phyloP scores from a whole-genome alignment of 2,329 filamentous ascomycete genomes.

The Ploettnerulaceae sp. region DNA sequence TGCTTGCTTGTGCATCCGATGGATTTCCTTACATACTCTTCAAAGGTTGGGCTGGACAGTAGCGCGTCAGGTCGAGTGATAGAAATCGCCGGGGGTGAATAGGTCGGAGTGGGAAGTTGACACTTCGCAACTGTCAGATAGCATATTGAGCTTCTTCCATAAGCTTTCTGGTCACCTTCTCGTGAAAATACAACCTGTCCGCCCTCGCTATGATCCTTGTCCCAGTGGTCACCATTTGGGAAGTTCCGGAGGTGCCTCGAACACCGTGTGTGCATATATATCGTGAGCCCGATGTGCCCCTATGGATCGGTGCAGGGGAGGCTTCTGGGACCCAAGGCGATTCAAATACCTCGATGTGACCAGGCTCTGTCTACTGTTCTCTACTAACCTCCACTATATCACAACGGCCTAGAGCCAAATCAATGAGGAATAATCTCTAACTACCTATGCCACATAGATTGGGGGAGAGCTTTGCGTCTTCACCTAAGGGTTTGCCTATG shows the following conservation, averaged over 20 bases:
- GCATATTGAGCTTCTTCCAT: constrained; percentile 36
- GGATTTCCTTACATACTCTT: constrained; percentile 31
- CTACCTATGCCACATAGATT: no score
- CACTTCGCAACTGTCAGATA: constrained; percentile 38
- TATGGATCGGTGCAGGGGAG: background rate
- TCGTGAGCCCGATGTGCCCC: no score
- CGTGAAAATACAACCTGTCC: constrained; percentile 18
- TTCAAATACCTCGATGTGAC: no score
- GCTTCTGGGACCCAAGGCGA: no score
- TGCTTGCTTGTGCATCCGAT: constrained; percentile 35
- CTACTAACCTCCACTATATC: no score
- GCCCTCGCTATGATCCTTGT: background rate
- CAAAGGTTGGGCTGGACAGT: constrained; percentile 42
- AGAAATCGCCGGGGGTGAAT: constrained; percentile 44
- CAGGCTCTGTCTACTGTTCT: no score
- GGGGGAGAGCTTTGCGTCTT: no score
- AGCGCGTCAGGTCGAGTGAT: constrained; percentile 45
- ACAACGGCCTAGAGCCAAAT: no score
- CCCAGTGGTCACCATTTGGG: background rate
- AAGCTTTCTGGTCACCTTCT: constrained; percentile 21
- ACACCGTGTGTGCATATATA: no score
- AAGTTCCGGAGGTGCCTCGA: no score
- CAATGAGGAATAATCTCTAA: no score
- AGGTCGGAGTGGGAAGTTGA: constrained; percentile 42
- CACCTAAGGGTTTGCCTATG: no score